Conservation (phyloP, 257 asterid species). For the Ligustrum vulgare region DNA sequence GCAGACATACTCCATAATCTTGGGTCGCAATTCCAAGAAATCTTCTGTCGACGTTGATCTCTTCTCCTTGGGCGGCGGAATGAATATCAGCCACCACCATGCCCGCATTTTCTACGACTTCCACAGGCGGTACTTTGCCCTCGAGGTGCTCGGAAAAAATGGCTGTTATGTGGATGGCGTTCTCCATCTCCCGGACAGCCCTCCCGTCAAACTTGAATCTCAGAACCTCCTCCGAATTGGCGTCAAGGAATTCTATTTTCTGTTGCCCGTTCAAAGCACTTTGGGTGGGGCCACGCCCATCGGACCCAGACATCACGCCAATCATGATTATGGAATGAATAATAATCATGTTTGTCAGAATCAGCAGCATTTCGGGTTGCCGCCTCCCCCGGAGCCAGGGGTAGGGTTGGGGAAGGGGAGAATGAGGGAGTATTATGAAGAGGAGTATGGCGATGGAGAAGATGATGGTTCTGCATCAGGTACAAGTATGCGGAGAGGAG, state of each 20-base stretch:
- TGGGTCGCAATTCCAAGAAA: conserved; percentile 95
- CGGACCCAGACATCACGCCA: conserved; percentile 64
- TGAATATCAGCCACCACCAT: conserved; percentile 99
- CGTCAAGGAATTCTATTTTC: conserved; percentile 84
- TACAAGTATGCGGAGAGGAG: conserved; percentile 48
- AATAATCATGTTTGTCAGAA: conserved; percentile 25
- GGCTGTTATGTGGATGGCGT: conserved; percentile 96
- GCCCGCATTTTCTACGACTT: conserved; percentile 98
- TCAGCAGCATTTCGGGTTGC: conserved; percentile 40
- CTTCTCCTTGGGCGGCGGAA: conserved; percentile 97
- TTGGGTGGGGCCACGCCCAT: conserved; percentile 60
- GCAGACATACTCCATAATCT: conserved; percentile 94
- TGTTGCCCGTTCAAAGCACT: conserved; percentile 82
- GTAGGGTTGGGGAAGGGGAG: conserved; percentile 57
- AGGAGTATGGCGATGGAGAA: conserved; percentile 46
- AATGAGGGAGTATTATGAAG: conserved; percentile 65
- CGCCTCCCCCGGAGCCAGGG: conserved; percentile 34
- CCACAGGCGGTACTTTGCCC: conserved; percentile 93
- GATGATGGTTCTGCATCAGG: conserved; percentile 50
- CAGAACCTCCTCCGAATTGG: conserved; percentile 94
- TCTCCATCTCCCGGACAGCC: conserved; percentile 77
- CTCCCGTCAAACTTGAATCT: conserved; percentile 89
- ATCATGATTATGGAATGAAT: conserved; percentile 31
- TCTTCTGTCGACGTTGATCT: conserved; percentile 94
- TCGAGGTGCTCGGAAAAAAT: conserved; percentile 90